Base-by-base conservation (phyloP, 352 stramenopile genomes). In the Aphanomyces invadans region DNA sequence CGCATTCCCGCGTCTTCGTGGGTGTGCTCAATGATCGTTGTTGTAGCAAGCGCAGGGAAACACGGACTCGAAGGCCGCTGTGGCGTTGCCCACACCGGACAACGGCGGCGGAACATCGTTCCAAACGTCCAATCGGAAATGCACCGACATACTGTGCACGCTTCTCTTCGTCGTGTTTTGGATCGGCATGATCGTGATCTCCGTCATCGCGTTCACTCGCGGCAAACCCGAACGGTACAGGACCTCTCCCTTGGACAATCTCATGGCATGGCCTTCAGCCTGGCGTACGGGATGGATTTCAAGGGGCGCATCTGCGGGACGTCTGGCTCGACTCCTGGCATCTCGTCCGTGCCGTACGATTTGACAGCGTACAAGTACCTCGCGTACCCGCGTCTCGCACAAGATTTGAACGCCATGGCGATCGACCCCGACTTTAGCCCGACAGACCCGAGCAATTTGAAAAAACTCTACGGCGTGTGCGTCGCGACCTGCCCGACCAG, bases 261-360 rank as follows among this genome's bases (percentile, higher is more conserved):
- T 45, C 69, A 83, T 0, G 63, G 74, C 7, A 65, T 84, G 7
- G 4, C 46, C 10, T 31, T 11, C 29, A 64, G 55, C 23, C 66
- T 92, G 53, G 74, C 88, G 28, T 90, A 92, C 62, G 83, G 83
- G 48, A 81, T 76, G 0, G 83, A 92, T 65, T 92, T 78, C 77
- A 83, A 80, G 69, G 83, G 83, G 0, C 72, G 79, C 0, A 87
- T 79, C 0, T 92, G 83, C n/a, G 83, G 83, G 25, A 71, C 79
- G 23, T 67, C 81, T 52, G 72, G 72, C 3, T 74, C 71, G 19
- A 75, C 78, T 29, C 85, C 72, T 12, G 76, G 73, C 46, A 64
- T 45, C 23, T 17, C 31, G n/a, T 69, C 87, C 0, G 73, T 75
- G 1, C 75, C 76, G 21, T 91, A 91, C 68, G 79, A 91, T 67